Evolutionary conservation across 179 eudicot species (phyloP), one percentile per base, ranked within the genome.

Genomic region (Heliamphora ciliata): DNA sequence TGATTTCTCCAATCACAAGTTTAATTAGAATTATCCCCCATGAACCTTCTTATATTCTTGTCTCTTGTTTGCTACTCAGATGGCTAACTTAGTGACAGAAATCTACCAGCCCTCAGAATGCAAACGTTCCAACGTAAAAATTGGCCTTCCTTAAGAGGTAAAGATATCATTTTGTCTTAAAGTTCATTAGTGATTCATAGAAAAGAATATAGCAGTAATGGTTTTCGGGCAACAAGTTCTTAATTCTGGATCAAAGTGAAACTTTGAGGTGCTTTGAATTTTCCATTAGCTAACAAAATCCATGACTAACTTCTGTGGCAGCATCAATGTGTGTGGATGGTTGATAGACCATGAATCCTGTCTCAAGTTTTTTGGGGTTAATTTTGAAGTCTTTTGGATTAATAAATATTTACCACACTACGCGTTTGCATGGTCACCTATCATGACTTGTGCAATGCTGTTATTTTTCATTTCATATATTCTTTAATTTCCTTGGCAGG

Each of bases 401-500:
- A 40, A 21, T 76, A 6, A 58, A 31, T 31, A 40, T 14, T 2
- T 17, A 31, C 79, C 47, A 11, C 4, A 9, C n/a, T 75, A 75
- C 10, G 11, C 17, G 31, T 69, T 46, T 69, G 31, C 15, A 8
- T 73, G 17, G 6, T 73, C 10, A 21, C 8, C 50, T 50, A 51
- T 5, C 8, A 11, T 64, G 55, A 63, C 48, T 65, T 50, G 10
- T 50, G 72, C 73, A 48, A 65, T 11, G 84, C 55, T 76, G 50
- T 46, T 81, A 67, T 11, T 65, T 6, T 76, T 63, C 21, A 3
- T 77, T 65, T 24, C 14, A 67, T 47, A 76, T 68, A 52, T 63
- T 54, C 40, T 31, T 24, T 77, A 68, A 31, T 71, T 80, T 76
- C 55, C 76, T 3, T 84, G 80, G 71, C 94, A 97, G 99, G 99